Base-by-base conservation (phyloP, 2,329 filamentous ascomycete species). In the Fusarium sterilihyphosum region DNA sequence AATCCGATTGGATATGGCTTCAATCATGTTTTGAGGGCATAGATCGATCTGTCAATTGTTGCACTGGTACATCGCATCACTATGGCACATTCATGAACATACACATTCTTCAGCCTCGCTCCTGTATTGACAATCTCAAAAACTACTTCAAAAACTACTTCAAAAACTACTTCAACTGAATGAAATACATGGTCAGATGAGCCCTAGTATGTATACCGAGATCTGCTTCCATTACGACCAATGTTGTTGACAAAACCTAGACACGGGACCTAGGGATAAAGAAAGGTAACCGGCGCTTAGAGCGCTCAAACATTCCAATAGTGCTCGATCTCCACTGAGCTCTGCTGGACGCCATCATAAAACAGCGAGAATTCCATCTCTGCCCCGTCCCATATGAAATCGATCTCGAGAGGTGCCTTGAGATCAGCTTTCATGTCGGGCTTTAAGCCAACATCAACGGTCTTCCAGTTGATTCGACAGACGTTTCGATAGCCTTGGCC, bases 401-500 rank as follows among this genome's bases (percentile, higher is more conserved):
- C 41, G 12, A 63, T 63, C 11, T 58, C 6, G 6, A 26, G 6
- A 26, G 26, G 6, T 6, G 17, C 41, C 20, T 3, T 20, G 8
- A 26, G 24, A 5, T 2, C n/a, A 5, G 17, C 1, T 2, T 20
- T 31, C 20, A 38, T 31, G 10, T n/a, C 24, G 14, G 17, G 2
- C 2, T 12, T 18, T 2, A 31, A 14, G 1, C 9, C 26, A 24
- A 35, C 35, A 18, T 38, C 24, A 2, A 3, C 0, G 17, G 29
- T 18, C 22, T 22, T 29, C 47, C 47, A 61, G 6, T 1, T 26
- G 17, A 26, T 6, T 26, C 6, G 6, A 26, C 26, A 26, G 26
- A 26, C 26, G 26, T 26, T 26, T 26, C 26, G 26, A 26, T 26
- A 26, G 26, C 26, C 26, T 26, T 26, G 26, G 6, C 26, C 26